phyloP scores from a whole-genome alignment of 225 moss, liverwort and hornwort genomes.

The Sphagnum tenellum region DNA sequence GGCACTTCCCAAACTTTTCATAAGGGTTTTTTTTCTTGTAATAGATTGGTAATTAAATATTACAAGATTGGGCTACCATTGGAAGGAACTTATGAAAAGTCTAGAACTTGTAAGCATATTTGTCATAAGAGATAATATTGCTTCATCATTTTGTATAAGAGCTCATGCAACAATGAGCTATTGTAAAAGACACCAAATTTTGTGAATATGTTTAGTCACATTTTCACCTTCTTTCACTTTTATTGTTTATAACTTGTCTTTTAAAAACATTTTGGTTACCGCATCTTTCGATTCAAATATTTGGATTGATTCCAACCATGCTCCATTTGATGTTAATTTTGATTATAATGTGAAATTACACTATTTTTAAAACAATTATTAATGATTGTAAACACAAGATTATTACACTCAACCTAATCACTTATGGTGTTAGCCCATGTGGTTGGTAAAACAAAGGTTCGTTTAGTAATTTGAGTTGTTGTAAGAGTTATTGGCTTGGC shows the following conservation, averaged over 20 bases:
- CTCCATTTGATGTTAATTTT: not conserved
- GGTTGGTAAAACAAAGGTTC: not conserved
- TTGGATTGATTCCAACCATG: not conserved
- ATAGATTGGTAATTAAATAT: not conserved
- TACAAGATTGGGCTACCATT: not conserved
- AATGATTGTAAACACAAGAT: not conserved
- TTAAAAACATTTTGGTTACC: slow-evolving; percentile 4
- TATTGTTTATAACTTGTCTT: slow-evolving; percentile 1
- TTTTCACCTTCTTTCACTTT: slow-evolving; percentile 9
- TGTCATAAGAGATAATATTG: not conserved
- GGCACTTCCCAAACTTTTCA: not conserved
- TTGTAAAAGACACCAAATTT: not conserved
- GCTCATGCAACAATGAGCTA: not conserved
- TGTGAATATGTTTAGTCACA: slow-evolving; percentile 7
- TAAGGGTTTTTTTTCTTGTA: not conserved
- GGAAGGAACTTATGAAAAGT: slow-evolving; percentile 1
- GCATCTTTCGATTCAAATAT: slow-evolving; percentile 6
- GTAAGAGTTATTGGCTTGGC: not conserved
- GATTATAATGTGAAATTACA: not conserved
- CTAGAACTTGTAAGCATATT: not conserved
- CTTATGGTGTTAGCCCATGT: not conserved
- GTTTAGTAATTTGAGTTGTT: not conserved
- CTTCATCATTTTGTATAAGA: not conserved
- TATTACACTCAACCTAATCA: not conserved
- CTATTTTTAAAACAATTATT: slow-evolving; percentile 5